phyloP scores from a whole-genome alignment of 2,329 filamentous ascomycete genomes.

The Zalaria sp. region DNA sequence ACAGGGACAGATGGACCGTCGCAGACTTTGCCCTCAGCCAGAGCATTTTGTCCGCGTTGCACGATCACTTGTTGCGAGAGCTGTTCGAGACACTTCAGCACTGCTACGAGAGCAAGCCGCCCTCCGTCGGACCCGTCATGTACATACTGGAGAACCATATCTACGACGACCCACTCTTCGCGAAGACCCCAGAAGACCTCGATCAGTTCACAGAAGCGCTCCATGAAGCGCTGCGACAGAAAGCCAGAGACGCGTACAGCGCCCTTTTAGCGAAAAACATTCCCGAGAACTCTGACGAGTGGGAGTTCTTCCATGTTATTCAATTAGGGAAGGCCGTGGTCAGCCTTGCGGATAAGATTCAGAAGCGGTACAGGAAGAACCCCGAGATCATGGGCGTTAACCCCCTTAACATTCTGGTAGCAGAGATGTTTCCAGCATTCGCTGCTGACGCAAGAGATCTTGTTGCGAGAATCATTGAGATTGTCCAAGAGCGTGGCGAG shows the following conservation, averaged over 20 bases:
- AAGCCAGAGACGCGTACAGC: conserved; percentile 67
- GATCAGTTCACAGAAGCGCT: conserved; percentile 60
- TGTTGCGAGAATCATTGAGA: conserved; percentile 64
- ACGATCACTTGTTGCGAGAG: conserved; percentile 74
- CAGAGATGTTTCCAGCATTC: conserved; percentile 77
- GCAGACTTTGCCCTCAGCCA: conserved; percentile 47
- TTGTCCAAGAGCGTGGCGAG: conserved; percentile 51
- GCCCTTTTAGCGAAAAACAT: conserved; percentile 67
- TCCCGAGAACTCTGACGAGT: conserved; percentile 64
- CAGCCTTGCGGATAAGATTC: conserved; percentile 73
- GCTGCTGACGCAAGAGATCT: conserved; percentile 80
- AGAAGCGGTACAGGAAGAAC: conserved; percentile 81
- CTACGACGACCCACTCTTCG: conserved; percentile 62
- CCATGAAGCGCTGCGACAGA: conserved; percentile 55
- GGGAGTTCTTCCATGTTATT: conserved; percentile 86
- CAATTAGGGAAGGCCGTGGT: conserved; percentile 76
- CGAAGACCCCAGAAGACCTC: conserved; percentile 52
- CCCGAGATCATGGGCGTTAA: conserved; percentile 72
- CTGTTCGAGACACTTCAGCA: conserved; percentile 77
- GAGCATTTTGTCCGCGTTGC: conserved; percentile 56
- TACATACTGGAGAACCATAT: conserved; percentile 73
- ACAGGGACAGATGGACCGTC: conserved; percentile 36
- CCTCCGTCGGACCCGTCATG: conserved; percentile 66
- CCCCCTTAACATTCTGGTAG: conserved; percentile 57
- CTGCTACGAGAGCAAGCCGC: conserved; percentile 80